A percentile compares a stretch with the other conserved stretches of the same genome.
Evolutionary conservation across 2,329 filamentous ascomycete genomes (phyloP).

Genomic region (Diaporthe velutina): DNA sequence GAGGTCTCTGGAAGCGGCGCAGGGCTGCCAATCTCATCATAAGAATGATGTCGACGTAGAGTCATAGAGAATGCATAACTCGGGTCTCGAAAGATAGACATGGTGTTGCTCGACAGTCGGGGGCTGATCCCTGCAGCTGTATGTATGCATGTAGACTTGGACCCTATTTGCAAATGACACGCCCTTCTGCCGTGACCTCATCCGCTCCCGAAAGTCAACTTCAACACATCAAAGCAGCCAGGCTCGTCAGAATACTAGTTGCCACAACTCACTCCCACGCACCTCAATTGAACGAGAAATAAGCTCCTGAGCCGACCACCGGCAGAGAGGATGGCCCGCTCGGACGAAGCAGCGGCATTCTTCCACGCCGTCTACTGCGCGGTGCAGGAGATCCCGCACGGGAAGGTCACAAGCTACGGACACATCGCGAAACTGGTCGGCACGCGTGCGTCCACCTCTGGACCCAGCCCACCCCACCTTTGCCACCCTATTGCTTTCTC

Average conservation of each 20-base stretch:
- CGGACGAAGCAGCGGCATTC: conserved; percentile 81
- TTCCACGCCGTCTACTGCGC: conserved; percentile 84
- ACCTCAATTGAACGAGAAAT: neutral
- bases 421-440: conserved; percentile 81
- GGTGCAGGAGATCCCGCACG: conserved; percentile 85
- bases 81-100: neutral
- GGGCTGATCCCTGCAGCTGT: neutral
- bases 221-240: neutral
- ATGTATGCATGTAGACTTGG: neutral
- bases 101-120: neutral
- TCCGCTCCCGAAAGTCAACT: neutral
- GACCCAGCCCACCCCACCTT: neutral
- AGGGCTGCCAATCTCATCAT: conserved; percentile 8
- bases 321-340: conserved; percentile 70
- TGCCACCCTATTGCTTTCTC: too few relatives aligned
- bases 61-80: neutral
- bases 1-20: conserved; percentile 8
- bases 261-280: neutral
- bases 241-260: too few relatives aligned
- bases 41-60: neutral
- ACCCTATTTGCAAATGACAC: neutral
- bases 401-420: conserved; percentile 89
- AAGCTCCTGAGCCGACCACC: fast-evolving
- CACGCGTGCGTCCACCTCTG: conserved; percentile 77
- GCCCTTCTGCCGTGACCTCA: conserved; percentile 19